Evolutionary conservation across 257 asterid species (phyloP), one percentile per base, ranked within the genome.

Genomic region (Linaria vulgaris): DNA sequence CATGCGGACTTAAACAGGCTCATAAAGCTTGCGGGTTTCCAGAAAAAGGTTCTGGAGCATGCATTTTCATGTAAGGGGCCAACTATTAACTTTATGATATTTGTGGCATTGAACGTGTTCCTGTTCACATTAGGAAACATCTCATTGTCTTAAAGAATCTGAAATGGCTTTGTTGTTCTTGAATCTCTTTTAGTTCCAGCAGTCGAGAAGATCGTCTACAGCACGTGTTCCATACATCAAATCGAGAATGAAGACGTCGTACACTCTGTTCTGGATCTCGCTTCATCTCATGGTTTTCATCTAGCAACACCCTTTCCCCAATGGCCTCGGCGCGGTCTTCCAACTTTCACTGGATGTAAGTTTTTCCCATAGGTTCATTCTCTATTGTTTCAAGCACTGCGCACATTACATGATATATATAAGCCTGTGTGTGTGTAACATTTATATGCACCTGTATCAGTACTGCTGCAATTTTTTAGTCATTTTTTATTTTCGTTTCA

Each of bases 311-410:
- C 78, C 34, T 66, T 83, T 61, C 91, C 97, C 50, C 83, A 77
- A 19, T 90, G 97, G 97, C 86, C 87, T 71, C 84, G 88, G 38
- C 97, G 97, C 17, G 99, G 99, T 34, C 94, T 85, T 62, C 97
- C 95, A 20, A 77, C 82, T 27, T 63, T 94, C 48, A 75, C 66
- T 60, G 97, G 95, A 61, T 79, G 99, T 92, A 77, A 85, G 91
- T 75, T 44, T 19, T 20, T n/a, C 22, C 25, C 8, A 1, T 16
- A 16, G 14, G 11, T 1, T 11, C 3, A 3, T 13, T 67, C 39
- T 19, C 45, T 39, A 13, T 12, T 23, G 21, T 21, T 34, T 3
- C 41, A 34, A 3, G 41, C 41, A 34, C 6, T 30, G 41, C 41
- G 9, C 5, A 34, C 6, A 34, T 34, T 34, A 8, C n/a, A n/a